These are phyloP conservation scores for Pseudogymnoascus sp. DNA, from an alignment of 2,329 filamentous ascomycete genomes.

Conservation along the genomic window DNA sequence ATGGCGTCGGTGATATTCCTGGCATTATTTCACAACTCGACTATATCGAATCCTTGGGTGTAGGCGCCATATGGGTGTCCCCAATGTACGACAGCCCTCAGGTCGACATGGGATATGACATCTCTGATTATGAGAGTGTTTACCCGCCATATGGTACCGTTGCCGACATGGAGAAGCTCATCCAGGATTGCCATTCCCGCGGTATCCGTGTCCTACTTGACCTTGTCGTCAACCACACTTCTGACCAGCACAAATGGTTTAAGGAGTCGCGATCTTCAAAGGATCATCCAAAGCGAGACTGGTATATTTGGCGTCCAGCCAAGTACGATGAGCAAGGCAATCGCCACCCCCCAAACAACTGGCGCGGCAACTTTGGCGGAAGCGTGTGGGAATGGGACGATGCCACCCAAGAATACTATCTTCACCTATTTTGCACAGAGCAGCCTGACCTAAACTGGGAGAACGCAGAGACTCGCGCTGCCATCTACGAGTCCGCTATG, in stretches of 20 bases:
- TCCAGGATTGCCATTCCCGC: constrained; percentile 49
- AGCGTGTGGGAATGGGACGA: constrained; percentile 65
- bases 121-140: constrained; percentile 61
- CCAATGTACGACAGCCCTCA: constrained; percentile 59
- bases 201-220: constrained; percentile 64
- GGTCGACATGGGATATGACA: constrained; percentile 65
- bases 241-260: constrained; percentile 46
- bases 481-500: constrained; percentile 64
- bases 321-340: constrained; percentile 30
- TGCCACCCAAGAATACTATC: constrained; percentile 65
- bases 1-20: constrained; percentile 53
- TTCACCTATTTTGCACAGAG: constrained; percentile 65
- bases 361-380: constrained; percentile 53
- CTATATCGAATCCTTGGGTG: constrained; percentile 52
- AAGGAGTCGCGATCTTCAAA: constrained; percentile 41
- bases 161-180: constrained; percentile 55
- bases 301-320: constrained; percentile 54
- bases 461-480: constrained; percentile 55
- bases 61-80: constrained; percentile 60
- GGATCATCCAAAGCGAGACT: constrained; percentile 47
- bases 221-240: constrained; percentile 65
- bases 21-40: constrained; percentile 56
- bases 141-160: constrained; percentile 60
- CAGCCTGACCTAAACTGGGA: constrained; percentile 89
- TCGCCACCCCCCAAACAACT: constrained; percentile 56